These are phyloP conservation scores for Rhizoctonia solani DNA, from an alignment of 1,284 basidiomycete genomes.

Conservation along the genomic window DNA sequence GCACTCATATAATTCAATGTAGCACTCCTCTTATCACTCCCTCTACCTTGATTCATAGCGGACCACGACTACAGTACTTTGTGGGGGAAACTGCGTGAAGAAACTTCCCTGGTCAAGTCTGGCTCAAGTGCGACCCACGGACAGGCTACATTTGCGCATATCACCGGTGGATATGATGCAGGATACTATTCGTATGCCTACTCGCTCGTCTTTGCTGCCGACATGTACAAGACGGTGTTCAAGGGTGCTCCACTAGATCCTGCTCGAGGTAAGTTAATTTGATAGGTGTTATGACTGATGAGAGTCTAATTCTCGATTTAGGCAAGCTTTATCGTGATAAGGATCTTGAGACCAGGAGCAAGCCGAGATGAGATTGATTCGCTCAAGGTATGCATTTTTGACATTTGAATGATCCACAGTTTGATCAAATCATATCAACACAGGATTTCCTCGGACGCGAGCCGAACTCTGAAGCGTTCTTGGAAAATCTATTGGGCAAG, in stretches of 20 bases:
- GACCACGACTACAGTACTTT: constrained; percentile 68
- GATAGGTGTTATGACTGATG: constrained; percentile 6
- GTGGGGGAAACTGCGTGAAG: constrained; percentile 71
- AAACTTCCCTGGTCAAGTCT: constrained; percentile 69
- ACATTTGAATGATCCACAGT: constrained; percentile 36
- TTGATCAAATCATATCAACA: constrained; percentile 47
- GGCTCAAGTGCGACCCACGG: constrained; percentile 62
- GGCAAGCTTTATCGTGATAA: constrained; percentile 53
- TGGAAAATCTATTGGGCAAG: constrained; percentile 54
- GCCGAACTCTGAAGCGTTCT: constrained; percentile 77
- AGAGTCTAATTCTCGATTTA: constrained; percentile 36
- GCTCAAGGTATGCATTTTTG: constrained; percentile 50
- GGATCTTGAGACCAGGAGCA: constrained; percentile 60
- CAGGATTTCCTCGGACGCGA: constrained; percentile 75
- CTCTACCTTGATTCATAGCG: too few species aligned
- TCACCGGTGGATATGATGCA: constrained; percentile 72
- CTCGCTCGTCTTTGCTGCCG: constrained; percentile 73
- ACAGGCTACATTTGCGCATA: constrained; percentile 71
- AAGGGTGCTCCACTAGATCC: constrained; percentile 73
- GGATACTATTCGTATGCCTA: constrained; percentile 79
- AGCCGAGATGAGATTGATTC: constrained; percentile 62
- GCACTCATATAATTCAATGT: too few species aligned
- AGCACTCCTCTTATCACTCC: too few species aligned
- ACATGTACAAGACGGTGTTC: constrained; percentile 83
- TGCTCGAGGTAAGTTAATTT: constrained; percentile 49